These are phyloP conservation scores for Lactarius vividus DNA, from an alignment of 768 basidiomycete genomes.

Conservation along the genomic window DNA sequence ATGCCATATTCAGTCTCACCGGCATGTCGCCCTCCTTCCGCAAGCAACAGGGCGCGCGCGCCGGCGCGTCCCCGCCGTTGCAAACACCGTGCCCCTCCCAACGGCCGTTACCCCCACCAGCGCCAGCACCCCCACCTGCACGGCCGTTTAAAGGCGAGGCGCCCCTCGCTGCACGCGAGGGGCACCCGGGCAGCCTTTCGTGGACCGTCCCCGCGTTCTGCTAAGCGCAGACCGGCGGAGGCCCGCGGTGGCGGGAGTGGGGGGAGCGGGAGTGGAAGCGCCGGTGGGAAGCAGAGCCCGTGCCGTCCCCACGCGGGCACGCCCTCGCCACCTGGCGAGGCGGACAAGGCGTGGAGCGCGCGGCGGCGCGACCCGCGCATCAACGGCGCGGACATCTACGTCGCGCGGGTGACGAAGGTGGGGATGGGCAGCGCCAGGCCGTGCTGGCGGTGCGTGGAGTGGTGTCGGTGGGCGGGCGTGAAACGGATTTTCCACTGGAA, in stretches of 20 bases:
- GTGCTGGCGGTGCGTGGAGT: slow-evolving; percentile 55
- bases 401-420: slow-evolving; percentile 47
- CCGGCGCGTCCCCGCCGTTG: slow-evolving; percentile 30
- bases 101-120: slow-evolving; percentile 24
- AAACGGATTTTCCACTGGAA: slow-evolving; percentile 57
- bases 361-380: slow-evolving; percentile 42
- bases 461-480: slow-evolving; percentile 57
- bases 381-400: slow-evolving; percentile 55
- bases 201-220: slow-evolving; percentile 1
- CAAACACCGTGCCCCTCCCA: slow-evolving; percentile 9
- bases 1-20: slow-evolving; percentile 52
- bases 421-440: slow-evolving; percentile 53
- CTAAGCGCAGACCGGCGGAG: slow-evolving; percentile 6
- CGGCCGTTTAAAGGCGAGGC: slow-evolving; percentile 24
- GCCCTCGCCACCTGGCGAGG: slow-evolving; percentile 21
- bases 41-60: slow-evolving; percentile 41
- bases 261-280: background rate
- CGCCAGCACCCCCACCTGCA: slow-evolving; percentile 25
- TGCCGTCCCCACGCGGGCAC: slow-evolving; percentile 11
- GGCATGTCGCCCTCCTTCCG: slow-evolving; percentile 51
- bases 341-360: slow-evolving; percentile 35
- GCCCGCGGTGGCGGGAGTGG: slow-evolving; percentile 18
- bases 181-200: slow-evolving; percentile 23
- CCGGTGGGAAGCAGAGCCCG: background rate
- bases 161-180: slow-evolving; percentile 26